These are phyloP conservation scores for Kodamaea kakaduensis DNA, from an alignment of 805 yeast genomes.

Conservation along the genomic window DNA sequence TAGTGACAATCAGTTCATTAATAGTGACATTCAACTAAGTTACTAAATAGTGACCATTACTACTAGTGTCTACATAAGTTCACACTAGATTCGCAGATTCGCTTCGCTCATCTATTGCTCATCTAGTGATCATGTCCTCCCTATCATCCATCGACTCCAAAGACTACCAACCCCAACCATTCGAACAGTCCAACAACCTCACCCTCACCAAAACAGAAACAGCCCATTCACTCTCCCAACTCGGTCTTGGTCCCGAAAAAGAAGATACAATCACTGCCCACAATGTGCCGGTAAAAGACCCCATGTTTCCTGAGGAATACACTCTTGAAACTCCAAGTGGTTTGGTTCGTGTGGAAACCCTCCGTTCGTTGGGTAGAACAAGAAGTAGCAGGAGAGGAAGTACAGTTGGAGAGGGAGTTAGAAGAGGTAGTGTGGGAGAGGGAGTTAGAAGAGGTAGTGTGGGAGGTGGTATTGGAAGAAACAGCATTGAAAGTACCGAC, in stretches of 20 bases:
- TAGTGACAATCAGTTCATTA: too few species aligned
- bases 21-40: too few species aligned
- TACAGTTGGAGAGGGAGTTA: conserved; percentile 15
- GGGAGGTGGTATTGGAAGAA: conserved; percentile 13
- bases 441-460: conserved; percentile 14
- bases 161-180: background rate
- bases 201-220: conserved; percentile 56
- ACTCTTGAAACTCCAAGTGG: conserved; percentile 87
- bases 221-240: conserved; percentile 57
- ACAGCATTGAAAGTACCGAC: conserved; percentile 20
- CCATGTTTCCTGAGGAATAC: conserved; percentile 91
- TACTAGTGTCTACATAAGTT: too few species aligned
- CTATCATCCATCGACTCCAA: conserved; percentile 2
- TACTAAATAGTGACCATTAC: too few species aligned
- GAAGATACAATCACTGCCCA: conserved; percentile 52
- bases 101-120: too few species aligned
- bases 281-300: conserved; percentile 46
- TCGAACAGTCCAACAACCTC: background rate
- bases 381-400: conserved; percentile 7
- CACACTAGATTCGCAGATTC: too few species aligned
- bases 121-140: too few species aligned
- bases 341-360: conserved; percentile 73
- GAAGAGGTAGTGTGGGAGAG: too few species aligned
- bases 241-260: conserved; percentile 51
- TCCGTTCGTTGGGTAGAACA: conserved; percentile 61